Base-by-base conservation (phyloP, 2,329 filamentous ascomycete genomes). In the Coleophoma eucalyptorum region DNA sequence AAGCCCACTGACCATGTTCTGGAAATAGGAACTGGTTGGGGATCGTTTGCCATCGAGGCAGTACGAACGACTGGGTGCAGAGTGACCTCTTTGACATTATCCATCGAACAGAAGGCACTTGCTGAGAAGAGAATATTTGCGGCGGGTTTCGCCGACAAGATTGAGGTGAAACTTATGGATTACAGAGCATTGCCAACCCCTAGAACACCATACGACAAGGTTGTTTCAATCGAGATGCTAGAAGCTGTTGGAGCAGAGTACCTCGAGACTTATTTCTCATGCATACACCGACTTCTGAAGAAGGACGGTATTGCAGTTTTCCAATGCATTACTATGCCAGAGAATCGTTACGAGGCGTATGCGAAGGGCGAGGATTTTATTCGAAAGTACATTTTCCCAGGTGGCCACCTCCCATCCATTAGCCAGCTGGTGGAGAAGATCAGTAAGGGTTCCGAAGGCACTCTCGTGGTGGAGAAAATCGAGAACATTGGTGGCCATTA, bases 401-500 rank as follows among this genome's bases (percentile, higher is more conserved):
- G 87, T n/a, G 87, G 87, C 1, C 85, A 90, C 61, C 70, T 90
- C 6, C 81, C 81, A 73, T 74, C 44, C 74, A 76, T 75, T 32
- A 79, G 74, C 13, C 77, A 83, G 56, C 68, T 85, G 16, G 67
- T 84, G 20, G 70, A 74, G 46, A 76, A 83, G 33, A 84, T 90
- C 55, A 78, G 75, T 38, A 72, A 73, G 21, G 82, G 82, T 33
- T 86, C 84, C 0, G 67, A 73, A 10, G 81, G 82, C 0, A 79
- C 78, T 0, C 72, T 90, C 6, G 77, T 90, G 12, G 76, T 89
- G 1, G 84, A 90, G 58, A 75, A 69, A 12, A 72, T 90, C 38
- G 79, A 88, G 61, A 90, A 89, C 59, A 89, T 90, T 46, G 86
- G 86, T 1, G 84, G 83, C 0, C 86, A 90, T 60, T 90, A 90